A percentile compares a stretch with the other conserved stretches of the same genome.
Evolutionary conservation across 1,284 basidiomycete species (phyloP).

Genomic region (Golubevia sp.): DNA sequence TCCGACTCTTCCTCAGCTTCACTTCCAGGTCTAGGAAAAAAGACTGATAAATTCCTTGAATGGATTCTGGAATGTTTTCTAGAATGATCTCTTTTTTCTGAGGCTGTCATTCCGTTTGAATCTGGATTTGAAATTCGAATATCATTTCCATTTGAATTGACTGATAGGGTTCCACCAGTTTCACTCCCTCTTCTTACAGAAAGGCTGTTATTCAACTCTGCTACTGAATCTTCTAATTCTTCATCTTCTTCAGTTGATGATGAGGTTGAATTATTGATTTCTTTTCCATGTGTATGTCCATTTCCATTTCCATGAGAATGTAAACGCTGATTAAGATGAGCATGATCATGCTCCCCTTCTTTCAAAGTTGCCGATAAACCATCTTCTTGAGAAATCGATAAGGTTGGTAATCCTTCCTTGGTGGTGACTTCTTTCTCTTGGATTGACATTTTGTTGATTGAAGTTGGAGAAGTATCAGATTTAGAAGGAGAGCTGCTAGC

Average conservation of each 20-base stretch:
- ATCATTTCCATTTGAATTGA: too few relatives aligned
- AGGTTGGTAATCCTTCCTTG: background rate
- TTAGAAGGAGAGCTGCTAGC: background rate
- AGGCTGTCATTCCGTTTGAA: conserved; percentile 24
- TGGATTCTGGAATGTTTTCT: conserved; percentile 45
- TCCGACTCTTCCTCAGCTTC: conserved; percentile 46
- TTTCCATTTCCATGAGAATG: background rate
- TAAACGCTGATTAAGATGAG: too few relatives aligned
- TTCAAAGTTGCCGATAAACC: background rate
- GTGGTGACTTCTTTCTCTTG: background rate
- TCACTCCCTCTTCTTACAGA: background rate
- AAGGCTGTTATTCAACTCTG: background rate
- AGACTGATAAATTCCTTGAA: conserved; percentile 50
- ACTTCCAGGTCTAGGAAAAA: conserved; percentile 52
- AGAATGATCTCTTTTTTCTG: conserved; percentile 52
- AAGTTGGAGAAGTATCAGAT: background rate
- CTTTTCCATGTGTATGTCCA: background rate
- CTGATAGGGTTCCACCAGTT: background rate
- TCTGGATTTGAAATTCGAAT: too few relatives aligned
- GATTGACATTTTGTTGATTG: background rate
- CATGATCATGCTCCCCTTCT: background rate
- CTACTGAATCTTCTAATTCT: background rate
- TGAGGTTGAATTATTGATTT: too few relatives aligned
- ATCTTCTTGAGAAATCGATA: background rate
- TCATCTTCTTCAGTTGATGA: background rate